Base-by-base conservation (phyloP, 768 basidiomycete genomes). In the Lactifluus piperatus region DNA sequence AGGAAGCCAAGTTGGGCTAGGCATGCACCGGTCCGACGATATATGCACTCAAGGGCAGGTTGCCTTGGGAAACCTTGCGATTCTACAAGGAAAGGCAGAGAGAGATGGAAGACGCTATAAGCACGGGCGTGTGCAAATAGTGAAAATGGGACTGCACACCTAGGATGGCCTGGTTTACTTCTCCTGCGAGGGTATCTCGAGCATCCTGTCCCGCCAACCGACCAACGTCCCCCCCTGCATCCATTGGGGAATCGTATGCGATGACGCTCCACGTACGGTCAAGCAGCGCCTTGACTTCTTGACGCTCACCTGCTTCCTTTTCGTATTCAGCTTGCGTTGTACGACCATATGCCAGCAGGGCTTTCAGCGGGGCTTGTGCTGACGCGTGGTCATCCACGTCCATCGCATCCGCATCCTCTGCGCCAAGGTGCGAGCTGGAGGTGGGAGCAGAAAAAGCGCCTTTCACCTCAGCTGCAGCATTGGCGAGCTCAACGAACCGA, bases 91-190 rank as follows among this genome's bases (percentile, higher is more conserved):
- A n/a, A n/a, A n/a, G n/a, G n/a, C 37, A 56, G 46, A 16, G 34
- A 39, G 13, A 56, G 37, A 22, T 30, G 48, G 14, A 57, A 30
- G 14, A 34, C 20, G 9, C 24, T 16, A n/a, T 44, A 16, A 51
- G 43, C 24, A 20, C 4, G 14, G 18, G 1, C 16, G 11, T 50
- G 43, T 48, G 50, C 14, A 27, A 57, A 29, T 34, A 36, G 8
- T 41, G 36, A 1, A 4, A 54, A 24, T 29, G 24, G 53, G 10
- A 22, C 6, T 46, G 72, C 84, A 64, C 65, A 92, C 91, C 86
- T 54, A 94, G 74, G 57, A 94, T 91, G 41, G 84, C 88, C 69
- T 83, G 79, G 66, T 94, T 93, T 39, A 93, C 70, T 72, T 91
- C 88, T 58, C 81, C 84, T 29, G 87, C 86, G 56, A 93, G 76